Conservation (phyloP, 108 stramenopile genomes). For the Cyclotella atomus region DNA sequence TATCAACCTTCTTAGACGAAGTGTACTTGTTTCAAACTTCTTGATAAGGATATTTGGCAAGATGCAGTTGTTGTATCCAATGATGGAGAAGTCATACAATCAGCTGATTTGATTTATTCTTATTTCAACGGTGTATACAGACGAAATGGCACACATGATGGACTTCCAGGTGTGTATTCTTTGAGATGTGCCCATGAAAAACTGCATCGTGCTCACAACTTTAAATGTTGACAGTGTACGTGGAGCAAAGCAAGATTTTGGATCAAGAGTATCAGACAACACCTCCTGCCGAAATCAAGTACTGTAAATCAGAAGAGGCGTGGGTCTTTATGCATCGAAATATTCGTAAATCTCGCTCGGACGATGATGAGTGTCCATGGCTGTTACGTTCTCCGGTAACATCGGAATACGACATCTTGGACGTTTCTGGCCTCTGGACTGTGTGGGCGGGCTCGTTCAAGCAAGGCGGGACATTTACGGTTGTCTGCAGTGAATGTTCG, state of each 20-base stretch:
- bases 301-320: conserved; percentile 32
- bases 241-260: conserved; percentile 31
- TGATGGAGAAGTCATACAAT: neutral
- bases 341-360: conserved; percentile 3
- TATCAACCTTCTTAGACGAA: no score
- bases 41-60: conserved; percentile 30
- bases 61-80: conserved; percentile 13
- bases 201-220: no score
- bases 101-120: conserved; percentile 21
- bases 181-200: no score
- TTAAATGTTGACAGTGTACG: conserved; percentile 13
- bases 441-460: conserved; percentile 20
- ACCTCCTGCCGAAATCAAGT: conserved; percentile 33
- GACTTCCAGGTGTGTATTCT: conserved; percentile 14
- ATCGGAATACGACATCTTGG: conserved; percentile 15
- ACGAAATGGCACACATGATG: conserved; percentile 25
- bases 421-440: conserved; percentile 27
- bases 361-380: conserved; percentile 25
- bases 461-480: neutral
- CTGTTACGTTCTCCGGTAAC: conserved; percentile 27
- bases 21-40: neutral
- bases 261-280: neutral
- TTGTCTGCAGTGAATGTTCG: conserved; percentile 1
- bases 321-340: conserved; percentile 35
- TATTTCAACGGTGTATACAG: conserved; percentile 46